phyloP scores from a whole-genome alignment of 768 basidiomycete genomes.

The Rhizopogon vinicolor region DNA sequence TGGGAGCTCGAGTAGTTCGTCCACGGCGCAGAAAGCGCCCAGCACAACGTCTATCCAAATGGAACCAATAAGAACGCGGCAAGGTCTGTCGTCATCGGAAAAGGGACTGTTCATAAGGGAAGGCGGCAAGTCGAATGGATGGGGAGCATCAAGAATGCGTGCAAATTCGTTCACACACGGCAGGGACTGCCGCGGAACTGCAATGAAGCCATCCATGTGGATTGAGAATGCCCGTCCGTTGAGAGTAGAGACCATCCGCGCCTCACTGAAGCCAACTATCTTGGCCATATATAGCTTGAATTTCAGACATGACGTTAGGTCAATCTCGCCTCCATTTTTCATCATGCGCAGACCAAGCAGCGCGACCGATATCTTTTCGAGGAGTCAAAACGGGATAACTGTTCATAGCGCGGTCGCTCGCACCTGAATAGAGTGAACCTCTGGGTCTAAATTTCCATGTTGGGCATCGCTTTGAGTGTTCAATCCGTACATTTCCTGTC shows the following conservation, averaged over 20 bases:
- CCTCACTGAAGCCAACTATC: slow-evolving; percentile 52
- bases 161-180: slow-evolving; percentile 59
- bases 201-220: slow-evolving; percentile 43
- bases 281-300: slow-evolving; percentile 49
- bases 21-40: slow-evolving; percentile 42
- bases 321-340: slow-evolving; percentile 54
- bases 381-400: background rate
- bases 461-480: slow-evolving; percentile 21
- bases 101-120: slow-evolving; percentile 38
- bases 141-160: slow-evolving; percentile 54
- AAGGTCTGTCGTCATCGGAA: slow-evolving; percentile 37
- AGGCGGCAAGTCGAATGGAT: slow-evolving; percentile 42
- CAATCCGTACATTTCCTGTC: slow-evolving; percentile 43
- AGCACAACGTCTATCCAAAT: slow-evolving; percentile 60
- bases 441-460: slow-evolving; percentile 33
- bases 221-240: slow-evolving; percentile 50
- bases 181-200: slow-evolving; percentile 38
- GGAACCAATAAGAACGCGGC: slow-evolving; percentile 52
- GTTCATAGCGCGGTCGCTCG: background rate
- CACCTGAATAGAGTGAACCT: slow-evolving; percentile 45
- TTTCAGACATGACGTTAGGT: slow-evolving; percentile 47
- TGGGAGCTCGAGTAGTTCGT: slow-evolving; percentile 45
- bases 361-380: slow-evolving; percentile 46
- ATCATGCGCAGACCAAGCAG: slow-evolving; percentile 63
- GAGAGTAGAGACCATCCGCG: slow-evolving; percentile 39